Evolutionary conservation across 2,329 filamentous ascomycete species (phyloP).

Genomic region (Nothophoma quercina): DNA sequence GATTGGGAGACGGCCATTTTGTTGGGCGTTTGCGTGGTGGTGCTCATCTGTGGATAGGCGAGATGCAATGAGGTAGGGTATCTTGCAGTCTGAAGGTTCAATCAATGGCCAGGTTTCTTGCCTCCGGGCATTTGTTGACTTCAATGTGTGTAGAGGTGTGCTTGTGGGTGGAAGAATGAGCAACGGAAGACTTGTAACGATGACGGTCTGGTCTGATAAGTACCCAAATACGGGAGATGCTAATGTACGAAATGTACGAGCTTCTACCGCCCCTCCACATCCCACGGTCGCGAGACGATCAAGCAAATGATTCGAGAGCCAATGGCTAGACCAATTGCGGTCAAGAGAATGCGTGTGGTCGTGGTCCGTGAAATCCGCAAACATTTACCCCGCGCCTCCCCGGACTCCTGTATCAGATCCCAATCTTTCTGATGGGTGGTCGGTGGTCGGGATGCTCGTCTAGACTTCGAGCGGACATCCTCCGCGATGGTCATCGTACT

Average conservation of each 20-base stretch:
- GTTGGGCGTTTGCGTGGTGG: not conserved
- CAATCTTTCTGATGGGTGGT: not conserved
- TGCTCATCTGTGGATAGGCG: not conserved
- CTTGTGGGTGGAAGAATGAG: not conserved
- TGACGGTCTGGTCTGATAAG: not conserved
- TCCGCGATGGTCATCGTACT: not conserved
- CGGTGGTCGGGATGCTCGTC: not conserved
- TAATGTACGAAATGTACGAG: slow-evolving; percentile 12
- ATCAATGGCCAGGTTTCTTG: too few relatives aligned
- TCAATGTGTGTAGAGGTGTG: not conserved
- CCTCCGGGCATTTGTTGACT: too few relatives aligned
- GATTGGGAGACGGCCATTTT: slow-evolving; percentile 7
- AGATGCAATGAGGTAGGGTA: too few relatives aligned
- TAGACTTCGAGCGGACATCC: not conserved
- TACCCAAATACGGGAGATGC: not conserved
- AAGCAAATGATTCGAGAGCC: not conserved
- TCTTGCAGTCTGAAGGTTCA: too few relatives aligned
- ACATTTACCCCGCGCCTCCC: not conserved
- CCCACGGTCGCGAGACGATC: not conserved
- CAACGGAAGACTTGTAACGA: too few relatives aligned
- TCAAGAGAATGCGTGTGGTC: not conserved
- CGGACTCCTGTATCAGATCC: too few relatives aligned
- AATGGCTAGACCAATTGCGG: not conserved
- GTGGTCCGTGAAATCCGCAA: not conserved
- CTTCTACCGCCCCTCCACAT: not conserved